Conservation (phyloP, 345 rosid genomes). For the Garcia nutans region DNA sequence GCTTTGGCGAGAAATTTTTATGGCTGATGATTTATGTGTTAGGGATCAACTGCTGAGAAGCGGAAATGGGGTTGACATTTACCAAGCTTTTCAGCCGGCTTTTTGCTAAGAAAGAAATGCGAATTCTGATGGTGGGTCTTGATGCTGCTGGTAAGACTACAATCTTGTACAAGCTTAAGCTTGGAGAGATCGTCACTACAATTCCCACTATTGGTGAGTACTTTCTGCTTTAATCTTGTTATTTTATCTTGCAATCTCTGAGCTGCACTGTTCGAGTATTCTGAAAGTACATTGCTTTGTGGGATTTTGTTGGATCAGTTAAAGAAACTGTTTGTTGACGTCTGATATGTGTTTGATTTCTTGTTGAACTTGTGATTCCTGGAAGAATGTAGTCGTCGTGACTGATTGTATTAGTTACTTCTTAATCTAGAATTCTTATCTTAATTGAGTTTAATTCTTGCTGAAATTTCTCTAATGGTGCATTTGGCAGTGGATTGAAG, state of each 20-base stretch:
- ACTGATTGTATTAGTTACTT: too few species aligned
- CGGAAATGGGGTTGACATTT: constrained; percentile 22
- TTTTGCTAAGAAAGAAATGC: constrained; percentile 23
- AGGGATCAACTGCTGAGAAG: constrained; percentile 6
- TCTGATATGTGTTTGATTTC: neutral
- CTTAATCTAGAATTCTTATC: neutral
- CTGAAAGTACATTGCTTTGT: neutral
- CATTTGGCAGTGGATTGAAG: neutral
- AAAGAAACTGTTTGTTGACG: neutral
- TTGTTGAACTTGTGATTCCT: neutral
- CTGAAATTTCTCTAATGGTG: neutral
- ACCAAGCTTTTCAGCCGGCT: constrained; percentile 26
- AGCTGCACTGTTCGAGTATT: neutral
- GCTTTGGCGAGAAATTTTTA: neutral
- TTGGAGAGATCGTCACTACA: constrained; percentile 27
- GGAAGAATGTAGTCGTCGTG: neutral
- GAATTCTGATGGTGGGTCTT: constrained; percentile 27
- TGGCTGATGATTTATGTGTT: neutral
- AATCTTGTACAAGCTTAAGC: constrained; percentile 24
- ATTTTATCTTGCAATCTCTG: too few species aligned
- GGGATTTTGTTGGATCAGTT: neutral
- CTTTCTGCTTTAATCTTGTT: neutral
- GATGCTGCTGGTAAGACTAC: constrained; percentile 26
- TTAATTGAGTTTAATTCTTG: neutral
- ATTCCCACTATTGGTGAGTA: constrained; percentile 24